Evolutionary conservation across 2,329 filamentous ascomycete genomes (phyloP), one percentile per base, ranked within the genome.

Genomic region (Fusarium nisikadoi): DNA sequence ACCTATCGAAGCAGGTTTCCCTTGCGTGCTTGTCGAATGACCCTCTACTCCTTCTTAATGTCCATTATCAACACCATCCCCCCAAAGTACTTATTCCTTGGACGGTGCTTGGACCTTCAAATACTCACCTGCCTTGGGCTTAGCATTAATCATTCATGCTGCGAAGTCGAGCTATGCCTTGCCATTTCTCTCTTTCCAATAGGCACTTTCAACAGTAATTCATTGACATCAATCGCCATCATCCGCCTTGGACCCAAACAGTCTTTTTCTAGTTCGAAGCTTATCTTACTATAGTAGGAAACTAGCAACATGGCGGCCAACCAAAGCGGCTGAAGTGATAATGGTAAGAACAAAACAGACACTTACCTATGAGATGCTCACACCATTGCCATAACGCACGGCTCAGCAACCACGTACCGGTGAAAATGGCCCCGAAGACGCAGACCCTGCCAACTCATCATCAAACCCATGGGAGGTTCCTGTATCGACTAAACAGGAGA

Each of bases 231-330:
- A 39, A 68, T 47, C 38, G 38, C 29, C 29, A 38, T 42, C 54
- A 60, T 42, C 31, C 43, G 49, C 67, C 25, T 70, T 55, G 55
- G 50, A 72, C 20, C 29, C 39, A 35, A 62, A 25, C 47, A 70
- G 25, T 46, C 55, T n/a, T 70, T 61, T 57, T n/a, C 49, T n/a
- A 38, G 33, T 11, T 13, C 49, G 25, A 17, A 36, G 23, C n/a
- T 39, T 53, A 17, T n/a, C 23, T 27, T 9, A 25, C 23, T 25
- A 25, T 25, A 39, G 39, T 38, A 27, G 7, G 19, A 27, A 39
- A 39, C 33, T 39, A 39, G 49, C 33, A 39, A 53, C 23, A 53
- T 53, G 49, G 36, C 49, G 23, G 14, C 33, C 19, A 38, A 9
- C 23, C 23, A 38, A 23, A 38, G 33, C 33, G 19, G 19, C 11